These are phyloP conservation scores for Cladosporium oxysporum DNA, from an alignment of 2,329 filamentous ascomycete genomes.

Conservation along the genomic window DNA sequence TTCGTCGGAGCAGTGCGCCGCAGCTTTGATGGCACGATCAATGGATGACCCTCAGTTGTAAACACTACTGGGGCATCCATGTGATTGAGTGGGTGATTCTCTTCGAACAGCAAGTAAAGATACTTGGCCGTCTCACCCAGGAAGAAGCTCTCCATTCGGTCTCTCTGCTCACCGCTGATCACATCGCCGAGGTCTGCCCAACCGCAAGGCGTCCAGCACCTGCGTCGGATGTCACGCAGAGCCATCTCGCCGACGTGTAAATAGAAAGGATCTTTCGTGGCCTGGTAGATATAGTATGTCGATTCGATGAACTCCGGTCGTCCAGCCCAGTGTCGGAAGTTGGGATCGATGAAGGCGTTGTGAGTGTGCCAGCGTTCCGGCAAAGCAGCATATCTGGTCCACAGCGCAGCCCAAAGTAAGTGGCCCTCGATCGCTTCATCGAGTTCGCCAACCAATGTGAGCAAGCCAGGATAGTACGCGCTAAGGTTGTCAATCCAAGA, in stretches of 20 bases:
- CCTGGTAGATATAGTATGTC: conserved; percentile 92
- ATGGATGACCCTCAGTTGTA: conserved; percentile 91
- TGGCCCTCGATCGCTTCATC: conserved; percentile 91
- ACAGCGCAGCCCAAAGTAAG: conserved; percentile 86
- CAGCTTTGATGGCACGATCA: conserved; percentile 62
- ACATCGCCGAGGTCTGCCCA: conserved; percentile 77
- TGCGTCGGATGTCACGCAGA: conserved; percentile 78
- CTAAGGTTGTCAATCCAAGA: conserved; percentile 96
- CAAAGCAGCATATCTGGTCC: conserved; percentile 91
- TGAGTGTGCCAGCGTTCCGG: conserved; percentile 75
- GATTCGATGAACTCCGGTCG: conserved; percentile 97
- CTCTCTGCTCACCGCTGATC: conserved; percentile 73
- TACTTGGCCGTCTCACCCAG: conserved; percentile 96
- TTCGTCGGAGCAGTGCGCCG: conserved; percentile 3
- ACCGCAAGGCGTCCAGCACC: conserved; percentile 88
- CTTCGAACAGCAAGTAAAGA: conserved; percentile 86
- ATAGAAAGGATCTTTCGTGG: conserved; percentile 94
- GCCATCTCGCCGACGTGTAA: conserved; percentile 96
- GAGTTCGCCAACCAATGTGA: conserved; percentile 82
- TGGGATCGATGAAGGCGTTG: conserved; percentile 81
- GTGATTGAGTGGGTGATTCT: conserved; percentile 81
- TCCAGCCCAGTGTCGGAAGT: conserved; percentile 91
- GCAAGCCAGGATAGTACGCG: conserved; percentile 88
- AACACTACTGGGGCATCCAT: conserved; percentile 89
- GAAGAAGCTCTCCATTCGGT: conserved; percentile 99